Conservation (phyloP, 805 yeast species). For the Metschnikowia santaceciliae region DNA sequence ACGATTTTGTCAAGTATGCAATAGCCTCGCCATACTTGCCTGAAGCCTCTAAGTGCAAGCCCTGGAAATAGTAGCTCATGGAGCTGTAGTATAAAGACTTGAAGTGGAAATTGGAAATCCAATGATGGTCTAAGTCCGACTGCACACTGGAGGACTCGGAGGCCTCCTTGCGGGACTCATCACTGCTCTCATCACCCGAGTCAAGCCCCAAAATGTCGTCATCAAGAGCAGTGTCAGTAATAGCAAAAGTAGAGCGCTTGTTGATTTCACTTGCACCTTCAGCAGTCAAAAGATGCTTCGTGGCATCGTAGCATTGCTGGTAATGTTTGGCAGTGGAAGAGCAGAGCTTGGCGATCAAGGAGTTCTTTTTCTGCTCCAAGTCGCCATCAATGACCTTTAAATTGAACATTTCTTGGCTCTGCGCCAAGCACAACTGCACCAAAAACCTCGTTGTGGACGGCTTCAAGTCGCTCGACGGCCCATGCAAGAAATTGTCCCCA, state of each 20-base stretch:
- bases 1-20: conserved; percentile 55
- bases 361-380: conserved; percentile 51
- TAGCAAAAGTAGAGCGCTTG: conserved; percentile 16
- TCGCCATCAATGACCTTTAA: conserved; percentile 54
- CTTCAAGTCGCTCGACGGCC: conserved; percentile 76
- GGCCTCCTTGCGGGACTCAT: conserved; percentile 8
- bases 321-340: conserved; percentile 55
- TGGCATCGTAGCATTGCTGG: conserved; percentile 45
- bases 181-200: conserved; percentile 10
- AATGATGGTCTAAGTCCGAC: conserved; percentile 37
- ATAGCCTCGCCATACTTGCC: conserved; percentile 74
- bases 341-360: conserved; percentile 75
- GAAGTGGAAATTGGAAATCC: conserved; percentile 49
- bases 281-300: conserved; percentile 23
- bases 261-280: conserved; percentile 12
- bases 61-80: conserved; percentile 57
- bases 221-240: conserved; percentile 27
- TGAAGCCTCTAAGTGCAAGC: conserved; percentile 48
- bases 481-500: conserved; percentile 79
- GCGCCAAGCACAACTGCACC: conserved; percentile 67
- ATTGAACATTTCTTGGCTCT: conserved; percentile 82
- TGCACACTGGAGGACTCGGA: conserved; percentile 16
- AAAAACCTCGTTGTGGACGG: conserved; percentile 67
- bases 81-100: conserved; percentile 56
- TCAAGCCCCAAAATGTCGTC: conserved; percentile 14